A percentile compares a stretch with the other conserved stretches of the same genome.
phyloP scores from a whole-genome alignment of 2,329 filamentous ascomycete species.

The Penicillium crustosum region DNA sequence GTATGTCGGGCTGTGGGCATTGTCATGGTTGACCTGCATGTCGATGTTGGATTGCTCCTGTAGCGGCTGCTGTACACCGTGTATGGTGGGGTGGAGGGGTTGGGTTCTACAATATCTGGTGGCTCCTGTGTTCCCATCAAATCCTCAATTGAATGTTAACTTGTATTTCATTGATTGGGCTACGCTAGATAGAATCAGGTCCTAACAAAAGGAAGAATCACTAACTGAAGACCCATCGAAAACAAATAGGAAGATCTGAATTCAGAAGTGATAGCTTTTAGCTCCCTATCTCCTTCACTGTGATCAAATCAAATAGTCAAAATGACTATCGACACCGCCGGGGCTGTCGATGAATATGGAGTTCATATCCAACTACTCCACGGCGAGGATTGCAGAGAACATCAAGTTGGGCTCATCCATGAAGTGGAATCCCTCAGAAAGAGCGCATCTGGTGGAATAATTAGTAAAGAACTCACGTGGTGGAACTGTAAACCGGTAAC shows the following conservation, averaged over 20 bases:
- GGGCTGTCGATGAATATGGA: background rate
- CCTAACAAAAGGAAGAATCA: background rate
- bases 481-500: background rate
- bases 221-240: background rate
- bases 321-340: background rate
- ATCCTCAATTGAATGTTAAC: background rate
- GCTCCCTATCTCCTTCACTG: background rate
- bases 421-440: slow-evolving; percentile 1
- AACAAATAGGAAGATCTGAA: background rate
- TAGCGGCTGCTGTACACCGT: background rate
- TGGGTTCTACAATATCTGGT: background rate
- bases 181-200: slow-evolving; percentile 1
- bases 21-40: background rate
- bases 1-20: background rate
- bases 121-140: background rate
- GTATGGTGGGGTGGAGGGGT: no score
- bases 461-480: background rate
- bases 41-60: background rate
- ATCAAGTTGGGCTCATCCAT: slow-evolving; percentile 8
- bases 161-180: background rate
- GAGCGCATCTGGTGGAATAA: background rate
- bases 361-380: background rate
- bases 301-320: background rate
- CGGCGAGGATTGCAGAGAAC: background rate
- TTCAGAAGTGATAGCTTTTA: background rate